phyloP scores from a whole-genome alignment of 371 early-diverging fungal species.

The Mortierella sp. region DNA sequence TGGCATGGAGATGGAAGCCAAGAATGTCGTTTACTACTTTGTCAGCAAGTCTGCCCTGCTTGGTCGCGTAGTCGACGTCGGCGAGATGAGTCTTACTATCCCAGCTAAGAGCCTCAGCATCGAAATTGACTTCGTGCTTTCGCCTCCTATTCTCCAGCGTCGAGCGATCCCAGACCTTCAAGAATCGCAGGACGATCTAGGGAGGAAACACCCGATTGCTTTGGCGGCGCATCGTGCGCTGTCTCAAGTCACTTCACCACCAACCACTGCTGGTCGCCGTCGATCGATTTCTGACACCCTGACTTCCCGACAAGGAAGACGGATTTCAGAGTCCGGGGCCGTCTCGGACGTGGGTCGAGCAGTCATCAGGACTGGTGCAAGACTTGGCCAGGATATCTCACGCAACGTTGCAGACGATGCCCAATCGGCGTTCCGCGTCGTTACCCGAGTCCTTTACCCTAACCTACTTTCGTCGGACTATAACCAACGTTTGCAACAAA shows the following conservation, averaged over 20 bases:
- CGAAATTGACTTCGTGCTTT: conserved; percentile 18
- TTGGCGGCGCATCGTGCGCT: conserved; percentile 1
- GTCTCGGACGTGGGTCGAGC: not conserved
- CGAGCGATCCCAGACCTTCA: not conserved
- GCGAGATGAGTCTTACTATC: conserved; percentile 22
- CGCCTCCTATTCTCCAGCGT: conserved; percentile 2
- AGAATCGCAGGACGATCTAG: not conserved
- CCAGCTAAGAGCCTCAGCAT: conserved; percentile 35
- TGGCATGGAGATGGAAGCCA: conserved; percentile 25
- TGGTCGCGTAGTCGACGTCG: conserved; percentile 19
- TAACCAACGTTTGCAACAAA: not conserved
- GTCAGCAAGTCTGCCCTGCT: conserved; percentile 2
- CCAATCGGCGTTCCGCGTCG: not conserved
- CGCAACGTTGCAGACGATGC: not conserved
- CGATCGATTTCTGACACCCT: not conserved
- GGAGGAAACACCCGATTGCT: not conserved
- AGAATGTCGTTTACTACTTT: conserved; percentile 15
- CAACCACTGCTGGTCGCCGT: not conserved
- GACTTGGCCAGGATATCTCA: conserved; percentile 1
- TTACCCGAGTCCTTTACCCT: conserved; percentile 15
- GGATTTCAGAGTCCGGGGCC: not conserved
- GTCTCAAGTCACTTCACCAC: not conserved
- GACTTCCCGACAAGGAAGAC: not conserved
- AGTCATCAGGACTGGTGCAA: not conserved
- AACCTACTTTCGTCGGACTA: not conserved